Evolutionary conservation across 2,329 filamentous ascomycete genomes (phyloP).

Genomic region (Ophiosphaerella herpotricha): DNA sequence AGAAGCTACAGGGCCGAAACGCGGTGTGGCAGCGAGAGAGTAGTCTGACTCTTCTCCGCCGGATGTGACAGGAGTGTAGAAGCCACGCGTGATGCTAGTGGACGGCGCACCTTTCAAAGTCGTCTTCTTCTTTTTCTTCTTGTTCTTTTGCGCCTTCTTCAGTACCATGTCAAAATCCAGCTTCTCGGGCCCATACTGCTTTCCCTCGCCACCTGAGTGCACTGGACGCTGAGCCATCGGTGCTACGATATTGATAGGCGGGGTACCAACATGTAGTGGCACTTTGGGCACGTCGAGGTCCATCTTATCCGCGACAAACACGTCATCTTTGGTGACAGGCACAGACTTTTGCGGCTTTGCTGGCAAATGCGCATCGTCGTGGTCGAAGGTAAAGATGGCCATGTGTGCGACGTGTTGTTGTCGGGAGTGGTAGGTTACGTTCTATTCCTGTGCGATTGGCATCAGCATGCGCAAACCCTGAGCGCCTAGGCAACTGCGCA

Average conservation of each 20-base stretch:
- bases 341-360: constrained; percentile 13
- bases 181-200: constrained; percentile 38
- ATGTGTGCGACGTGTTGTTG: constrained; percentile 21
- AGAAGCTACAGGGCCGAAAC: constrained; percentile 47
- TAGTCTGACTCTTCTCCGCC: constrained; percentile 62
- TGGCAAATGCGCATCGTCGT: constrained; percentile 36
- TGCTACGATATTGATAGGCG: constrained; percentile 43
- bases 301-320: constrained; percentile 27
- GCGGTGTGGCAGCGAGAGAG: constrained; percentile 48
- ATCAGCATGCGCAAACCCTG: constrained; percentile 27
- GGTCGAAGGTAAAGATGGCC: constrained; percentile 43
- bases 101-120: constrained; percentile 37
- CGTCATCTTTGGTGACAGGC: constrained; percentile 16
- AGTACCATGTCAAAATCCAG: constrained; percentile 45
- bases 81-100: constrained; percentile 51
- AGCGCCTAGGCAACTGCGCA: constrained; percentile 21
- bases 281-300: constrained; percentile 27
- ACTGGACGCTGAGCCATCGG: constrained; percentile 36
- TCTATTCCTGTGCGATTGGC: constrained; percentile 27
- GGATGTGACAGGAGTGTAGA: constrained; percentile 57
- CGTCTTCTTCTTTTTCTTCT: constrained; percentile 44
- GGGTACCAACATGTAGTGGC: constrained; percentile 37
- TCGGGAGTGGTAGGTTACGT: constrained; percentile 14
- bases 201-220: constrained; percentile 24
- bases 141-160: constrained; percentile 47